A percentile compares a stretch with the other conserved stretches of the same genome.
These are phyloP conservation scores for Stachybotrys echinatus DNA, from an alignment of 2,329 filamentous ascomycete species.

Conservation along the genomic window DNA sequence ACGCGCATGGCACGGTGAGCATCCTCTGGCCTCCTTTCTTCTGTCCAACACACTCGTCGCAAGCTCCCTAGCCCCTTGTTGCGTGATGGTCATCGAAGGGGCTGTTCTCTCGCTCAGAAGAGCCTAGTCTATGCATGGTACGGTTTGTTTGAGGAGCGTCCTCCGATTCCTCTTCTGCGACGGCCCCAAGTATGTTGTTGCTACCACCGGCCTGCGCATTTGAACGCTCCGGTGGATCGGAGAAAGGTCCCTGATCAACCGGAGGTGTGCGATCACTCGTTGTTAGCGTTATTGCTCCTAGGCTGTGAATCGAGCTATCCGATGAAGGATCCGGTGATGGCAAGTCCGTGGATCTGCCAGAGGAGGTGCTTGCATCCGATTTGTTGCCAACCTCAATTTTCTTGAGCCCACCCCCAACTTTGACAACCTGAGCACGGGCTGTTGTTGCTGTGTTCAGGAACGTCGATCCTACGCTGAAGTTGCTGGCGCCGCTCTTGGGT, in stretches of 20 bases:
- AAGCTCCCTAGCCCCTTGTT: slow-evolving; percentile 46
- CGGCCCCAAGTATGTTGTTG: slow-evolving; percentile 45
- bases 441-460: slow-evolving; percentile 60
- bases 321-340: slow-evolving; percentile 9
- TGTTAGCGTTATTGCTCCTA: slow-evolving; percentile 40
- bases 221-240: slow-evolving; percentile 41
- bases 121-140: slow-evolving; percentile 15
- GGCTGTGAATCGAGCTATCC: slow-evolving; percentile 27
- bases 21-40: too few relatives aligned
- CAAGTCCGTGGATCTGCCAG: slow-evolving; percentile 1
- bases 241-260: slow-evolving; percentile 54
- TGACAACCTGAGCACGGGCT: slow-evolving; percentile 54
- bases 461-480: slow-evolving; percentile 63
- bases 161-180: slow-evolving; percentile 47
- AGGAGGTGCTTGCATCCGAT: slow-evolving; percentile 26
- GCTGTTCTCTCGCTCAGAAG: slow-evolving; percentile 30
- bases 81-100: slow-evolving; percentile 57
- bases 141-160: slow-evolving; percentile 26
- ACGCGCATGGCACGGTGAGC: too few relatives aligned
- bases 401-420: slow-evolving; percentile 47
- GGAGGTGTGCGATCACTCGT: slow-evolving; percentile 44
- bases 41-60: too few relatives aligned
- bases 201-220: slow-evolving; percentile 24
- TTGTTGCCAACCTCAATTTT: slow-evolving; percentile 35
- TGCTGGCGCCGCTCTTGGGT: slow-evolving; percentile 50